A percentile compares a stretch with the other conserved stretches of the same genome.
These are phyloP conservation scores for Rhododendron ovatum DNA, from an alignment of 148 eudicot species.

Conservation along the genomic window DNA sequence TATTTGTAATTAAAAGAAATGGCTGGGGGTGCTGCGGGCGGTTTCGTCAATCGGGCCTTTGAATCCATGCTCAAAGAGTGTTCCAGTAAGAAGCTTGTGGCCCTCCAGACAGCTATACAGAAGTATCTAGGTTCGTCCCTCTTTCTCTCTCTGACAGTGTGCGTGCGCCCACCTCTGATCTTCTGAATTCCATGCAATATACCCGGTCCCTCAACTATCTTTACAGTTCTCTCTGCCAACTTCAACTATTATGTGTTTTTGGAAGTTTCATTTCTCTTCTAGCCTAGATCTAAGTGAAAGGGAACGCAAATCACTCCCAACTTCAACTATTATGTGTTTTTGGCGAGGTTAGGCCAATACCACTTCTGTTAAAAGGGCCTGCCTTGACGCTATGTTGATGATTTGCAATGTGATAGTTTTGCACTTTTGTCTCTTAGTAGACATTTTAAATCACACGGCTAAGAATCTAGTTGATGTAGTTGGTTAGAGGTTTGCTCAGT, in stretches of 20 bases:
- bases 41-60: conserved; percentile 81
- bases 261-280: neutral
- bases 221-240: neutral
- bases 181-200: neutral
- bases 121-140: conserved; percentile 55
- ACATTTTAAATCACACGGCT: neutral
- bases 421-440: neutral
- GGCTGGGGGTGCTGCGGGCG: conserved; percentile 98
- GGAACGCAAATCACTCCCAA: neutral
- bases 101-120: conserved; percentile 75
- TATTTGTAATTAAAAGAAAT: conserved; percentile 20
- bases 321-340: neutral
- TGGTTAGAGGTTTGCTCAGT: neutral
- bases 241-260: neutral
- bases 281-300: neutral
- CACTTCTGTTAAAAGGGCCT: neutral
- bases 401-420: neutral
- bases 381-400: neutral
- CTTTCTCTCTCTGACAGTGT: neutral
- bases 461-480: neutral
- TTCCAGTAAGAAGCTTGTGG: conserved; percentile 52
- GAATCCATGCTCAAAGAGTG: conserved; percentile 95
- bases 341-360: neutral
- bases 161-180: neutral
- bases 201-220: neutral